Evolutionary conservation across 352 stramenopile species (phyloP).

Genomic region (Phytopythium aichiense): DNA sequence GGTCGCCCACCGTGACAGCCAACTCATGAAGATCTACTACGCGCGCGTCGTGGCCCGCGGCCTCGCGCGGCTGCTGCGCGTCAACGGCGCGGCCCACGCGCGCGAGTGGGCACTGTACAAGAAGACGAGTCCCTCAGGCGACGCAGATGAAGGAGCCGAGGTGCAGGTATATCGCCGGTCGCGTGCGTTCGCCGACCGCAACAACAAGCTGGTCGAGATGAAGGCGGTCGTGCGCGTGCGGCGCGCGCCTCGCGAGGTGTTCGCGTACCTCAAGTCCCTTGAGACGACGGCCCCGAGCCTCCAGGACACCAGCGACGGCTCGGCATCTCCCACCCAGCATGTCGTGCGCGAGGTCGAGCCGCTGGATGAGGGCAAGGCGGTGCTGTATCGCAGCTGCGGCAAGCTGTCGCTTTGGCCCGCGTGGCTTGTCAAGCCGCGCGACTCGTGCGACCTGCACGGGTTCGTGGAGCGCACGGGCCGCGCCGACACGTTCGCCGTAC

Average conservation of each 20-base stretch:
- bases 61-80: constrained; percentile 42
- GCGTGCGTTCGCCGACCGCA: constrained; percentile 19
- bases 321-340: constrained; percentile 17
- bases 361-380: constrained; percentile 53
- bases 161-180: constrained; percentile 33
- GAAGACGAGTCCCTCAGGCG: not conserved
- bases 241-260: constrained; percentile 41
- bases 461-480: constrained; percentile 71
- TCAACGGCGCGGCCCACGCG: constrained; percentile 25
- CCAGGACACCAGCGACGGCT: constrained; percentile 11
- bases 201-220: constrained; percentile 58
- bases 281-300: constrained; percentile 33
- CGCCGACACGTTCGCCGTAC: constrained; percentile 54
- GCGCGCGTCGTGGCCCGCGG: constrained; percentile 55
- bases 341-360: constrained; percentile 56
- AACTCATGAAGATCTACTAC: constrained; percentile 76
- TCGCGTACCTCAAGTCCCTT: constrained; percentile 57
- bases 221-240: constrained; percentile 54
- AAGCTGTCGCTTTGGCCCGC: constrained; percentile 75
- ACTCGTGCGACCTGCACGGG: constrained; percentile 77
- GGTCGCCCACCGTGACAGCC: constrained; percentile 59
- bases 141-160: constrained; percentile 21
- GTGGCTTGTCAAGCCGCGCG: constrained; percentile 74
- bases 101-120: constrained; percentile 52
- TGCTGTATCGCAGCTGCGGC: constrained; percentile 63